Conservation (phyloP, 2,329 filamentous ascomycete species). For the Lojkania enalia region DNA sequence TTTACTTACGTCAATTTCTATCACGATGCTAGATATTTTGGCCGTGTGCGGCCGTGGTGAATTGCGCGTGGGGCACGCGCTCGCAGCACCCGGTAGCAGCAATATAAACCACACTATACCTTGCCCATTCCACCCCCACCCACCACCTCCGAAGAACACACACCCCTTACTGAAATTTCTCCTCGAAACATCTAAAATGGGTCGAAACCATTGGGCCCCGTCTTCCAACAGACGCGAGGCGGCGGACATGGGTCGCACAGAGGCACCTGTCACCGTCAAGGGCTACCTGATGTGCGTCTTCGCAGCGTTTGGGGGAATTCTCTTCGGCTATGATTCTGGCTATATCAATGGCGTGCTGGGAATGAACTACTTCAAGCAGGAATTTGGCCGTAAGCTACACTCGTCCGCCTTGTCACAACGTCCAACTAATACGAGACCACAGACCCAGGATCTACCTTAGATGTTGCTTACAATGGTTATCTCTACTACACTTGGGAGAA, state of each 20-base stretch:
- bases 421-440: constrained; percentile 54
- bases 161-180: background rate
- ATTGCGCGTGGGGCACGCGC: background rate
- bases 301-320: constrained; percentile 61
- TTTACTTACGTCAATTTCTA: background rate
- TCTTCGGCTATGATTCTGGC: constrained; percentile 79
- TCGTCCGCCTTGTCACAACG: background rate
- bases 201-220: constrained; percentile 28
- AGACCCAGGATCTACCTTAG: constrained; percentile 52
- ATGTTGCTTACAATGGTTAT: constrained; percentile 45
- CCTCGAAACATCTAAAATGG: background rate
- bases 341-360: constrained; percentile 70
- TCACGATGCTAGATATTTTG: constrained; percentile 3
- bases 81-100: background rate
- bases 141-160: background rate
- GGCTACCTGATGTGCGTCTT: constrained; percentile 52
- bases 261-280: constrained; percentile 53
- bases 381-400: constrained; percentile 46
- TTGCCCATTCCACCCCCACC: constrained; percentile 1
- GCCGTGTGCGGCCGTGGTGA: constrained; percentile 5
- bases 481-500: constrained; percentile 56
- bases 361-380: constrained; percentile 43
- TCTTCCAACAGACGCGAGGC: constrained; percentile 18
- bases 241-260: constrained; percentile 56
- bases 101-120: constrained; percentile 6